Conservation (phyloP, 768 basidiomycete species). For the Leccinum truebloodii region DNA sequence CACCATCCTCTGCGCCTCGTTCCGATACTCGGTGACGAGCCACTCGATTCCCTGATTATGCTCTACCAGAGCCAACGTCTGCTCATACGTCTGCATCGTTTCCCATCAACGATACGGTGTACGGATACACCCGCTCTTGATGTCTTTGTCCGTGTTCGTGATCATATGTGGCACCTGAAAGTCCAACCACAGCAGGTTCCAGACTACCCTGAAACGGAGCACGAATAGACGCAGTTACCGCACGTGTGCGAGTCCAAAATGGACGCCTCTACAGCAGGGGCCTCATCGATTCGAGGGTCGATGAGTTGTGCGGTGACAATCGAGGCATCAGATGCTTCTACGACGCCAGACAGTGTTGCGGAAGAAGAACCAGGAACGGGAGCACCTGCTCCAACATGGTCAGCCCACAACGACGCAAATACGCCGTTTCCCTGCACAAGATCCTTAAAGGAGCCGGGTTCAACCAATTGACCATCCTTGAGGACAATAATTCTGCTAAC, state of each 20-base stretch:
- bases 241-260: slow-evolving; percentile 19
- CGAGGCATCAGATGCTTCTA: slow-evolving; percentile 29
- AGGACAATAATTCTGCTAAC: slow-evolving; percentile 79
- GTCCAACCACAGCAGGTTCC: too few species aligned
- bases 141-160: too few species aligned
- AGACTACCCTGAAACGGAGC: slow-evolving; percentile 8
- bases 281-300: slow-evolving; percentile 20
- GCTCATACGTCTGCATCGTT: too few species aligned
- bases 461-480: slow-evolving; percentile 85
- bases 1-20: too few species aligned
- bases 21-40: too few species aligned
- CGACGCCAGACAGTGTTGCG: slow-evolving; percentile 26
- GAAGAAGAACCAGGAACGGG: slow-evolving; percentile 36
- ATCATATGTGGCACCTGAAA: too few species aligned
- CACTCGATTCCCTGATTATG: too few species aligned
- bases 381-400: slow-evolving; percentile 66
- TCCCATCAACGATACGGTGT: too few species aligned
- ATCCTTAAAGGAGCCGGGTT: slow-evolving; percentile 79
- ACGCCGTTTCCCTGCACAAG: slow-evolving; percentile 68
- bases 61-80: too few species aligned
- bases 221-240: slow-evolving; percentile 14
- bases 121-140: too few species aligned
- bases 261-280: slow-evolving; percentile 11
- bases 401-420: slow-evolving; percentile 88
- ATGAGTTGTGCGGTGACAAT: slow-evolving; percentile 20